A percentile compares a stretch with the other conserved stretches of the same genome.
Conservation (phyloP, 495 filamentous ascomycete genomes). For the Xylaria castorea region DNA sequence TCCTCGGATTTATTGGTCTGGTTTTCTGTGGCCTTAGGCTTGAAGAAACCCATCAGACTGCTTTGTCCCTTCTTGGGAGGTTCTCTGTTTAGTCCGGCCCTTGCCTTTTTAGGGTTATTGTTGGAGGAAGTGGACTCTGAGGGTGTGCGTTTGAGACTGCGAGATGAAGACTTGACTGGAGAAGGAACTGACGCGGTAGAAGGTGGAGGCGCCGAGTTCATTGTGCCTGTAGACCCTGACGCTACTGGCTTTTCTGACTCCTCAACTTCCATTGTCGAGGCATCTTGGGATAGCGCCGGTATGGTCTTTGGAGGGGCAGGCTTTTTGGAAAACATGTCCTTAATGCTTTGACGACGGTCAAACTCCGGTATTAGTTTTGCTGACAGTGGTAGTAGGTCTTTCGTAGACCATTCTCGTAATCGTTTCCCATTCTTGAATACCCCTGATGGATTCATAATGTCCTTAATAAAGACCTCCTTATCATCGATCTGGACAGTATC, state of each 20-base stretch:
- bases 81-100: constrained; percentile 42
- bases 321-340: constrained; percentile 85
- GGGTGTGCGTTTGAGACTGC: constrained; percentile 43
- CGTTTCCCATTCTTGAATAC: constrained; percentile 76
- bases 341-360: constrained; percentile 80
- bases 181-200: constrained; percentile 24
- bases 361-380: constrained; percentile 89
- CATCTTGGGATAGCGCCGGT: constrained; percentile 28
- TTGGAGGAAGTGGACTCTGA: constrained; percentile 34
- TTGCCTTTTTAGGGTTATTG: constrained; percentile 53
- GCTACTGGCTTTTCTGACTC: background rate
- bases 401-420: constrained; percentile 68
- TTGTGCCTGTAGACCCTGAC: constrained; percentile 16
- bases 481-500: constrained; percentile 63
- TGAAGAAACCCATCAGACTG: constrained; percentile 85
- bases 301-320: constrained; percentile 30
- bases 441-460: constrained; percentile 81
- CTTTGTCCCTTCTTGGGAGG: constrained; percentile 65
- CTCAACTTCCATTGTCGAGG: constrained; percentile 24
- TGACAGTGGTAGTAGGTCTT: constrained; percentile 74
- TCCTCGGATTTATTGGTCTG: constrained; percentile 5
- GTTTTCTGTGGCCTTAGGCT: constrained; percentile 54
- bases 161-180: constrained; percentile 32
- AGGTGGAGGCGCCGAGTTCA: constrained; percentile 30
- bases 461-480: constrained; percentile 61